Evolutionary conservation across 1,284 basidiomycete genomes (phyloP).

Genomic region (Heterobasidion parviporum): DNA sequence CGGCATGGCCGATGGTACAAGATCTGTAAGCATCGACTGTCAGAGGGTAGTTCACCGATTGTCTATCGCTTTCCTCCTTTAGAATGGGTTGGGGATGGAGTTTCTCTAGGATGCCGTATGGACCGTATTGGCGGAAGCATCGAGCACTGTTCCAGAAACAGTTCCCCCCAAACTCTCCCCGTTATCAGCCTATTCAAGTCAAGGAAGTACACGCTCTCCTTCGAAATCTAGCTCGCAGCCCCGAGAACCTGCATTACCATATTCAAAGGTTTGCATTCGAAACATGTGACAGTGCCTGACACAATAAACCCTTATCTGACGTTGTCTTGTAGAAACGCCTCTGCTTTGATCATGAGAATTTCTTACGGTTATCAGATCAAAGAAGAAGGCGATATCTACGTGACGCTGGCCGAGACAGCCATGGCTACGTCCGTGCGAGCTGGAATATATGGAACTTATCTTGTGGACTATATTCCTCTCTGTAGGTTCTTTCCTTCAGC

Average conservation of each 20-base stretch:
- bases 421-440: constrained; percentile 12
- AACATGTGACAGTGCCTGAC: background rate
- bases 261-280: background rate
- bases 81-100: background rate
- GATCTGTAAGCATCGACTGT: constrained; percentile 26
- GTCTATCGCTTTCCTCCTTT: background rate
- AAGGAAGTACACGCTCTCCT: background rate
- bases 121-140: background rate
- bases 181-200: background rate
- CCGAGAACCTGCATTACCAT: background rate
- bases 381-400: constrained; percentile 11
- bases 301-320: background rate
- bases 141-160: background rate
- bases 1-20: constrained; percentile 33
- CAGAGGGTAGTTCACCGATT: background rate
- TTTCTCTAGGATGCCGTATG: background rate
- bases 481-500: constrained; percentile 7
- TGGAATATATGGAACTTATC: constrained; percentile 15
- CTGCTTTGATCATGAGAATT: constrained; percentile 1
- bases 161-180: background rate
- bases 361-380: constrained; percentile 1
- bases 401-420: constrained; percentile 16
- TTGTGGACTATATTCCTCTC: constrained; percentile 19
- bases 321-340: background rate
- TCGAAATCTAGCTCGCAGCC: background rate